phyloP scores from a whole-genome alignment of 306 rosid genomes.

The Lotus japonicus region DNA sequence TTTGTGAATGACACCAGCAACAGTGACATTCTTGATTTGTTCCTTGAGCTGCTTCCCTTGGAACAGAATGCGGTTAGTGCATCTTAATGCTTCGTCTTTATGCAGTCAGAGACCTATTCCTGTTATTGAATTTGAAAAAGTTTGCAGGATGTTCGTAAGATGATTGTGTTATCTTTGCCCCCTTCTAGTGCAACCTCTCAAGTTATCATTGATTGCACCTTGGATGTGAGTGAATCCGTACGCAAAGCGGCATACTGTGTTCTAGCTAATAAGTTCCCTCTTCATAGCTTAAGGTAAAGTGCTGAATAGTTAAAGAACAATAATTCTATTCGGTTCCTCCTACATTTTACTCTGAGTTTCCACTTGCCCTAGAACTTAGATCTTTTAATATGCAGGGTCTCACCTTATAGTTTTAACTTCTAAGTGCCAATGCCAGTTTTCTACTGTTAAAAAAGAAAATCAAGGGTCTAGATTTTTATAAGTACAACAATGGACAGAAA shows the following conservation, averaged over 20 bases:
- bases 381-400: neutral
- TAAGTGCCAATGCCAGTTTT: neutral
- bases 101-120: neutral
- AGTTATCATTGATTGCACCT: constrained; percentile 74
- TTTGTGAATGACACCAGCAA: constrained; percentile 77
- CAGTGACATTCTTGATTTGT: constrained; percentile 70
- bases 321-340: neutral
- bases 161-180: constrained; percentile 79
- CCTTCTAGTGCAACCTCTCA: constrained; percentile 75
- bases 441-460: neutral
- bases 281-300: constrained; percentile 92
- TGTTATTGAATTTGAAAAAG: constrained; percentile 12
- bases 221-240: constrained; percentile 87
- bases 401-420: neutral
- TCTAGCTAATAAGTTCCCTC: constrained; percentile 87
- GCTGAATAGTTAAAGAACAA: neutral
- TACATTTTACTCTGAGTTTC: neutral
- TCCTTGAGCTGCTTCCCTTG: constrained; percentile 60
- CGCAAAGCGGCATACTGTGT: constrained; percentile 84
- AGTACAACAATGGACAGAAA: neutral
- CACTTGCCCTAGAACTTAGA: neutral
- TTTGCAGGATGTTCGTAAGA: constrained; percentile 86
- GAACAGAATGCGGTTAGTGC: constrained; percentile 67
- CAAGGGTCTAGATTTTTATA: neutral
- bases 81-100: neutral